Conservation (phyloP, 805 yeast genomes). For the Candida ascalaphidarum region DNA sequence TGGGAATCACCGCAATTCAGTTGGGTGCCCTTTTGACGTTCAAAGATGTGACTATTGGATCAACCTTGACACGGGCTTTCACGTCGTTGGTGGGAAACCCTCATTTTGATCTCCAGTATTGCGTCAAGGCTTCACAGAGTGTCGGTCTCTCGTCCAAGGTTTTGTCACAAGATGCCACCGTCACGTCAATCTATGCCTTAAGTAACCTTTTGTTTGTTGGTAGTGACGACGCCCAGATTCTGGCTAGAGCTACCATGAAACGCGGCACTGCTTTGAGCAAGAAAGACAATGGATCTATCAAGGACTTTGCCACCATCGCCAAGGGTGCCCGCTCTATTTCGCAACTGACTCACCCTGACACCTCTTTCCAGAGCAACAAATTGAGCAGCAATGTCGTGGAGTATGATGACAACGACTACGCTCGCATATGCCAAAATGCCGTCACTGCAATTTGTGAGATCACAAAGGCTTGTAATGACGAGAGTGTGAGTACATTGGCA, state of each 20-base stretch:
- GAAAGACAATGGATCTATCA: constrained; percentile 8
- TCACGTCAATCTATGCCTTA: constrained; percentile 76
- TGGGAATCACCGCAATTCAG: constrained; percentile 44
- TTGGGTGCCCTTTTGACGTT: constrained; percentile 48
- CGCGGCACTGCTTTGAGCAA: constrained; percentile 23
- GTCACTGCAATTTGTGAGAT: constrained; percentile 61
- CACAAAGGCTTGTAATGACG: constrained; percentile 58
- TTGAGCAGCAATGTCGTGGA: constrained; percentile 3
- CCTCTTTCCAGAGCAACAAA: neutral
- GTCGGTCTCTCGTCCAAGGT: constrained; percentile 62
- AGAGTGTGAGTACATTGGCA: constrained; percentile 66
- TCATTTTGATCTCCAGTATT: constrained; percentile 36
- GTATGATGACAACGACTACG: constrained; percentile 23
- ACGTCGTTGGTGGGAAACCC: constrained; percentile 51
- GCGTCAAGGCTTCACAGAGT: constrained; percentile 44
- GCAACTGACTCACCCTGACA: too few species aligned
- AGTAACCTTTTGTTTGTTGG: constrained; percentile 62
- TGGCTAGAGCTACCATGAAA: constrained; percentile 11
- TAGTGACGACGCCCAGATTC: constrained; percentile 27
- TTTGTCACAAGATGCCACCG: constrained; percentile 72
- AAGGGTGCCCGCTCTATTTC: too few species aligned
- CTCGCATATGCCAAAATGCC: constrained; percentile 51
- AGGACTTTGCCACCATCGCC: constrained; percentile 2
- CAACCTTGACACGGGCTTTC: constrained; percentile 34
- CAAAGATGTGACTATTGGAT: constrained; percentile 28